These are phyloP conservation scores for Boletales sp. DNA, from an alignment of 768 basidiomycete species.

Conservation along the genomic window DNA sequence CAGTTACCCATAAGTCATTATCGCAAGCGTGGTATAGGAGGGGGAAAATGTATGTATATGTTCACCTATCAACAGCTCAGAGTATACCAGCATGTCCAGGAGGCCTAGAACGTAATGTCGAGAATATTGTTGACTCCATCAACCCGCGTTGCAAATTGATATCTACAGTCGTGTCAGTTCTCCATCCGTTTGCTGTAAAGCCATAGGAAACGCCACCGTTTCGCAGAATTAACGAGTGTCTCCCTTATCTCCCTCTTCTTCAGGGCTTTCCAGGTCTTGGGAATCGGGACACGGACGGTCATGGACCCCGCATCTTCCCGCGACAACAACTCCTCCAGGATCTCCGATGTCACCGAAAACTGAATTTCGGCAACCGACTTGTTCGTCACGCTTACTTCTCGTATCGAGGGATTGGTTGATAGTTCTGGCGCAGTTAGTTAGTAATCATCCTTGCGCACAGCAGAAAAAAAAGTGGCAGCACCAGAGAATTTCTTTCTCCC, in stretches of 20 bases:
- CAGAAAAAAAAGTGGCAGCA: neutral
- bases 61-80: conserved; percentile 2
- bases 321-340: conserved; percentile 9
- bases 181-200: neutral
- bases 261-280: neutral
- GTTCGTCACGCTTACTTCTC: neutral
- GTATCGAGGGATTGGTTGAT: neutral
- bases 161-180: conserved; percentile 14
- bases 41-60: neutral
- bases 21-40: neutral
- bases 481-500: conserved; percentile 21
- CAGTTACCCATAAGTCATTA: conserved; percentile 18
- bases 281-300: conserved; percentile 5
- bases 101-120: conserved; percentile 20
- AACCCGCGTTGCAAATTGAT: conserved; percentile 7
- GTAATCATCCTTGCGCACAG: neutral
- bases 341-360: neutral
- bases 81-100: neutral
- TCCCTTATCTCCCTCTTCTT: conserved; percentile 7
- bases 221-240: conserved; percentile 6
- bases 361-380: conserved; percentile 7
- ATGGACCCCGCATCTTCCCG: conserved; percentile 18
- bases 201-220: conserved; percentile 9
- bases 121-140: conserved; percentile 7
- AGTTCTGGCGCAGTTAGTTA: conserved; percentile 12